Percentiles rank a stretch among this genome's conserved stretches.
These are phyloP conservation scores for Zoysia japonica DNA, from an alignment of 176 grass and related monocot species.

Conservation along the genomic window DNA sequence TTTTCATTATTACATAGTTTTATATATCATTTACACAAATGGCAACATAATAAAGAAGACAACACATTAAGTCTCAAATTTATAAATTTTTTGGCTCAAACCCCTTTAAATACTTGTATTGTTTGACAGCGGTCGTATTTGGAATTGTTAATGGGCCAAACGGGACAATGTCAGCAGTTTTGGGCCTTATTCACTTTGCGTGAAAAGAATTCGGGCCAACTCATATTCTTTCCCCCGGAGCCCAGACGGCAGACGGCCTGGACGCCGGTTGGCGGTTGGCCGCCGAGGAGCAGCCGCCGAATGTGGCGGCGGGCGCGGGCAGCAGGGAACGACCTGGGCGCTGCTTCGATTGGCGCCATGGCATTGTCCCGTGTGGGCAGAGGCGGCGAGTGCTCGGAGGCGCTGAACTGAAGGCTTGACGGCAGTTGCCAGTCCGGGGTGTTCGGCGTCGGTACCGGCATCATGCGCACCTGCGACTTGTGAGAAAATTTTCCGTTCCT, in stretches of 20 bases:
- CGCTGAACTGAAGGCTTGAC: slow-evolving; percentile 24
- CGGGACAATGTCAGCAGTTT: background rate
- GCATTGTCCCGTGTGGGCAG: slow-evolving; percentile 39
- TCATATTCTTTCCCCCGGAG: background rate
- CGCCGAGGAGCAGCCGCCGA: background rate
- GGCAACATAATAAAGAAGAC: too few species aligned
- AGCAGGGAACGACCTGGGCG: slow-evolving; percentile 14
- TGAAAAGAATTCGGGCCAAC: background rate
- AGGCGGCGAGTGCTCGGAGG: slow-evolving; percentile 18
- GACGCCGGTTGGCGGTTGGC: background rate
- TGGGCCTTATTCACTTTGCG: background rate
- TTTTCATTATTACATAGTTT: too few species aligned
- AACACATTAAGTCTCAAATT: too few species aligned
- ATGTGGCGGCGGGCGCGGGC: background rate
- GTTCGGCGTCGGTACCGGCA: slow-evolving; percentile 41
- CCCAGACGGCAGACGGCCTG: too few species aligned
- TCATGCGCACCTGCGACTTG: slow-evolving; percentile 35
- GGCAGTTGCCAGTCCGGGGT: slow-evolving; percentile 31
- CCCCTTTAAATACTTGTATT: too few species aligned
- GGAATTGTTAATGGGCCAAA: background rate
- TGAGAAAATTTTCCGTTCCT: background rate
- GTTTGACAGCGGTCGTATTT: too few species aligned
- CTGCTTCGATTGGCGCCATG: slow-evolving; percentile 39
- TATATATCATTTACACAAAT: too few species aligned
- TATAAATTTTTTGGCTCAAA: too few species aligned